Percentiles rank a stretch among this genome's conserved stretches.
Evolutionary conservation across 2,329 filamentous ascomycete genomes (phyloP).

Genomic region (Sporothrix brasiliensis): DNA sequence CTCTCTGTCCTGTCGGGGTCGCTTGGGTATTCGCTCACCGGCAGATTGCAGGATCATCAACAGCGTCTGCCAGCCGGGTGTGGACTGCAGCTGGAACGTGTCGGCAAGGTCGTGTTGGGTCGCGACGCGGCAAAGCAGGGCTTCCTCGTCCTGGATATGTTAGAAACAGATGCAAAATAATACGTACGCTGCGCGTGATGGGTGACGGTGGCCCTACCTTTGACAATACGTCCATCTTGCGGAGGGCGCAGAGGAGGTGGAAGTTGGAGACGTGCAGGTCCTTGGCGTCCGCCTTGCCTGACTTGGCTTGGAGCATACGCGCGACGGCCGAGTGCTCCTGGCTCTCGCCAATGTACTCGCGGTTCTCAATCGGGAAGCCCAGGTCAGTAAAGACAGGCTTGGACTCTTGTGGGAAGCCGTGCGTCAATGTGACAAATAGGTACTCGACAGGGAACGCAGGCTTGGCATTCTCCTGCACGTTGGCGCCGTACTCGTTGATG

Average conservation of each 20-base stretch:
- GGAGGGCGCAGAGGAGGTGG: conserved; percentile 87
- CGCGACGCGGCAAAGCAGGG: conserved; percentile 81
- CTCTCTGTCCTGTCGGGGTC: conserved; percentile 46
- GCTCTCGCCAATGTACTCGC: conserved; percentile 79
- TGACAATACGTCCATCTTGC: conserved; percentile 75
- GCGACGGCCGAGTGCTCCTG: conserved; percentile 74
- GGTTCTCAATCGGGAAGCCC: conserved; percentile 90
- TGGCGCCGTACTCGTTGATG: conserved; percentile 95
- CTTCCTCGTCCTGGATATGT: conserved; percentile 75
- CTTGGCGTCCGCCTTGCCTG: conserved; percentile 53
- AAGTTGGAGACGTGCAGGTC: conserved; percentile 83
- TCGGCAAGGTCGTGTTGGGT: conserved; percentile 78
- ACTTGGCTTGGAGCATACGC: conserved; percentile 65
- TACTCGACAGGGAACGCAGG: conserved; percentile 97
- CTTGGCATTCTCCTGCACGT: conserved; percentile 96
- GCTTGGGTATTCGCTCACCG: conserved; percentile 93
- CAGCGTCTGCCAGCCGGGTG: conserved; percentile 90
- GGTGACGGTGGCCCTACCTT: conserved; percentile 63
- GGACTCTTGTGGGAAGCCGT: conserved; percentile 85
- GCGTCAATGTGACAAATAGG: conserved; percentile 90
- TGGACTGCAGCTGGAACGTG: conserved; percentile 80
- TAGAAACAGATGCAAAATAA: background rate
- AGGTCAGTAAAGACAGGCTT: conserved; percentile 74
- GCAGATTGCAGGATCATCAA: conserved; percentile 92
- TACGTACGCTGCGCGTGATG: background rate